Base-by-base conservation (phyloP, 768 basidiomycete species). In the Boletus rufocinnamomeus region DNA sequence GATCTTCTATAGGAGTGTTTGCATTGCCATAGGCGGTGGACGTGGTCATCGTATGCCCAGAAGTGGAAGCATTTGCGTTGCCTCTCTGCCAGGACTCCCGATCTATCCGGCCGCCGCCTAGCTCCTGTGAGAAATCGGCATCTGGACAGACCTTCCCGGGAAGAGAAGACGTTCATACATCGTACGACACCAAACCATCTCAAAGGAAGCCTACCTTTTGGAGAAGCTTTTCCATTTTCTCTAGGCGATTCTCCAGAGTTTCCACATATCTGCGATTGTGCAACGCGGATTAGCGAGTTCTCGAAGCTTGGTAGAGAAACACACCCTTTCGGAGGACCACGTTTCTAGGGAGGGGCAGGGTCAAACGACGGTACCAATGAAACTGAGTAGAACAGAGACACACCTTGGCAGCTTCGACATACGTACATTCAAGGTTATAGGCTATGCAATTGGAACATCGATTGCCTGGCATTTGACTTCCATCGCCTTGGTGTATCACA, bases 171-270 rank as follows among this genome's bases (percentile, higher is more conserved):
- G 50, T 56, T 37, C 1, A 59, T 49, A 13, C 11, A 41, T 30
- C 62, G 57, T 27, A 63, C 30, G 23, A 57, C 28, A n/a, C 46
- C 32, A 37, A 8, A 51, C 37, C 6, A 13, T 32, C 35, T 41
- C 37, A 2, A 28, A 14, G 19, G 32, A 46, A 38, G 32, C 62
- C 2, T 30, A 84, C 87, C 72, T 79, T 82, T 54, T 74, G 76
- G 23, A 89, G 69, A 5, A 88, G 75, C 58, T 75, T 79, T 68
- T 89, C 85, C 78, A 89, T 83, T 66, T 85, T 87, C 56, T 84
- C 82, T 2, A 88, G 68, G 13, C 86, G 79, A 56, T 69, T 77
- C 70, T 88, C 87, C 38, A 89, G 76, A 50, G 78, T 80, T 65
- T 87, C 83, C 19, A 86, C 80, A 68, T 86, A 86, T 60, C 84